Base-by-base conservation (phyloP, 1,284 basidiomycete genomes). In the Irpex sp. region DNA sequence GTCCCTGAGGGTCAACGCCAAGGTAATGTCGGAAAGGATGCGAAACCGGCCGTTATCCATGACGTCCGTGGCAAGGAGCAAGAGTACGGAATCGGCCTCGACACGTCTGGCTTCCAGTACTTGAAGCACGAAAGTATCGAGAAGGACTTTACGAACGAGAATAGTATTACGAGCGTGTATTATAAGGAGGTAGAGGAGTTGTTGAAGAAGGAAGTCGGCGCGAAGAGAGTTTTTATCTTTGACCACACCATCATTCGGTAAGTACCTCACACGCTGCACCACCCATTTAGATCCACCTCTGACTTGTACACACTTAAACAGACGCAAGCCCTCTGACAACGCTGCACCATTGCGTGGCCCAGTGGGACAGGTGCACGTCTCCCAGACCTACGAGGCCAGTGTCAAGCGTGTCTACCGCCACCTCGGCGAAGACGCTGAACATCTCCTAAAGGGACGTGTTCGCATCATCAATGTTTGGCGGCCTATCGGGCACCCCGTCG, bases 401-500 rank as follows among this genome's bases (percentile, higher is more conserved):
- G 72, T 79, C 21, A 74, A 73, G 2, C 81, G 84, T 19, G 84
- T 87, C 2, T 78, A 80, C 62, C 76, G 79, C 12, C 83, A 86
- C 63, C 75, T 82, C 14, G 78, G 80, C 0, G 62, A 74, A 1
- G 79, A 82, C 23, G 80, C 75, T 0, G 76, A 75, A 1, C 71
- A 69, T 5, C 71, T 79, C 19, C 68, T 80, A 35, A 67, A 72
- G 49, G 67, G 73, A 18, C 80, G 81, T 5, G 82, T 81, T 71
- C 85, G 87, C 68, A 82, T 88, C 49, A 80, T 88, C 72, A 88
- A 88, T 71, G 77, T 88, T 58, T 88, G 87, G 86, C 73, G 85
- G 5, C 86, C 86, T 1, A 82, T 88, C 57, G 66, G 70, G 2
- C 72, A 81, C 63, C 68, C 81, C 3, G 81, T 83, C 4, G 67